phyloP scores from a whole-genome alignment of 768 basidiomycete genomes.

The Baorangia bicolor region DNA sequence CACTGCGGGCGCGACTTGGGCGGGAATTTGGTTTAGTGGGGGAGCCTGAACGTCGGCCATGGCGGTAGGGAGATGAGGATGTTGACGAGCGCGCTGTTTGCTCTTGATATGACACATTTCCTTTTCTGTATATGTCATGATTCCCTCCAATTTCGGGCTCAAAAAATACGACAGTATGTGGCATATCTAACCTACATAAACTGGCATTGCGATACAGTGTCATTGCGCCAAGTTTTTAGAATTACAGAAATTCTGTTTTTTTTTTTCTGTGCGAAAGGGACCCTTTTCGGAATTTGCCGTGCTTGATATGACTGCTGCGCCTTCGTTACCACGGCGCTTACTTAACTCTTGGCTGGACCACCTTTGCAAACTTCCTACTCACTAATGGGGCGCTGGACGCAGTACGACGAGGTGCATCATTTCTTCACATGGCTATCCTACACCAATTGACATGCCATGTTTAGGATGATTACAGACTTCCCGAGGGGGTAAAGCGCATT shows the following conservation, averaged over 20 bases:
- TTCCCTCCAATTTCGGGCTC: neutral
- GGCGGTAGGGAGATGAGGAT: constrained; percentile 7
- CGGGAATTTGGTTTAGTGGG: constrained; percentile 27
- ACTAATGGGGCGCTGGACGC: constrained; percentile 39
- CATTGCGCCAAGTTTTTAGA: neutral
- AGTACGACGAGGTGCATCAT: constrained; percentile 32
- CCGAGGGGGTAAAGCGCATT: constrained; percentile 57
- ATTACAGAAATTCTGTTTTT: neutral
- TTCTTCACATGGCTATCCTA: neutral
- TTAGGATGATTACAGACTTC: constrained; percentile 53
- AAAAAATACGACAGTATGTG: neutral
- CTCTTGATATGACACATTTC: constrained; percentile 11
- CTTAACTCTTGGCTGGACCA: constrained; percentile 23
- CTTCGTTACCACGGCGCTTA: constrained; percentile 3
- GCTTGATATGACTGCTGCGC: neutral
- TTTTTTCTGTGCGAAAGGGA: neutral
- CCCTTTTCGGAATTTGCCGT: constrained; percentile 23
- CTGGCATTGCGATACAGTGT: neutral
- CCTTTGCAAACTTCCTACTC: neutral
- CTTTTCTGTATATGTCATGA: constrained; percentile 11
- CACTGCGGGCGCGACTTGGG: constrained; percentile 22
- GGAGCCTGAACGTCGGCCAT: constrained; percentile 41
- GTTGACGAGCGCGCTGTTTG: constrained; percentile 20
- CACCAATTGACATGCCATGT: neutral
- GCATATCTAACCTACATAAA: neutral